Evolutionary conservation across 108 stramenopile genomes (phyloP).

Genomic region (Bacterosira constricta): DNA sequence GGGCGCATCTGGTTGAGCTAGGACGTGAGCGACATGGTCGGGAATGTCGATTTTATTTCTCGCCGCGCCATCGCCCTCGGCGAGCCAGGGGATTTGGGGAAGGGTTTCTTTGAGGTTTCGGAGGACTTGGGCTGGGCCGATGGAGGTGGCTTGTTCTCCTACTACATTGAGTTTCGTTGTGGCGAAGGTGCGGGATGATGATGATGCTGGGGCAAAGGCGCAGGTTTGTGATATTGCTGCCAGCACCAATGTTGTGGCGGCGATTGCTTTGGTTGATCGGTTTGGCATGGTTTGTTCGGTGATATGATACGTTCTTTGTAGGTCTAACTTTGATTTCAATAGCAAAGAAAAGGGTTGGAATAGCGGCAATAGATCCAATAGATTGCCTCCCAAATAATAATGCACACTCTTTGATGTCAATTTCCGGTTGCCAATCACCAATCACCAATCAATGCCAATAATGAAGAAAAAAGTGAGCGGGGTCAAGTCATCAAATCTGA

Average conservation of each 20-base stretch:
- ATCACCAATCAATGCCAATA: no score
- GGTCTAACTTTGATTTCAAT: no score
- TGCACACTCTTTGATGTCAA: no score
- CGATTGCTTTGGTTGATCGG: not conserved
- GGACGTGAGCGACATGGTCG: constrained; percentile 55
- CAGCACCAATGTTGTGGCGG: not conserved
- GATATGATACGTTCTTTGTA: no score
- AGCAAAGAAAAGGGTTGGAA: no score
- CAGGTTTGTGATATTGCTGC: not conserved
- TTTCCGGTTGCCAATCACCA: no score
- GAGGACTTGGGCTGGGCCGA: constrained; percentile 62
- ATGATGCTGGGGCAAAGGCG: constrained; percentile 2
- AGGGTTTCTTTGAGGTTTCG: constrained; percentile 59
- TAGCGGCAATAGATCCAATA: no score
- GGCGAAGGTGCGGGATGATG: constrained; percentile 6
- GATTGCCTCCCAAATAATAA: no score
- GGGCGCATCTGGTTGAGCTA: constrained; percentile 63
- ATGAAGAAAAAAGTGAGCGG: no score
- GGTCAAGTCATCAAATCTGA: no score
- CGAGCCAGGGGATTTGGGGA: constrained; percentile 73
- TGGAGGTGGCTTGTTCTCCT: constrained; percentile 70
- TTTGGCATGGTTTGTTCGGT: no score
- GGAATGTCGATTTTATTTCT: constrained; percentile 78
- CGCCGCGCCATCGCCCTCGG: constrained; percentile 53
- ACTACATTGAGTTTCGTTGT: constrained; percentile 42